Base-by-base conservation (phyloP, 768 basidiomycete genomes). In the Candolleomyces aberdarensis region DNA sequence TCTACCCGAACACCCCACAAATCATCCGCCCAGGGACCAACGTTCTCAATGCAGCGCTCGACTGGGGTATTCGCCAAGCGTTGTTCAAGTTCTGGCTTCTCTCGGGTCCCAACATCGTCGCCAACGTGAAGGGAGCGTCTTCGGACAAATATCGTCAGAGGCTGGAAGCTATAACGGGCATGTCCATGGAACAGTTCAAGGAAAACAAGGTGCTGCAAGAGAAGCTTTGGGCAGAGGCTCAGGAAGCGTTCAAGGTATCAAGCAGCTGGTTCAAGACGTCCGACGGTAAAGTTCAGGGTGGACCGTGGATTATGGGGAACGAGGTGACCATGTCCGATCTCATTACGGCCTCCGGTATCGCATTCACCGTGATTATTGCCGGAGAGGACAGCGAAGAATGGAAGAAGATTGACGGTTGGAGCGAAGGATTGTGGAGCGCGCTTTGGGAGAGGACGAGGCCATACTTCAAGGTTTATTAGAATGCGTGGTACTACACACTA, bases 1-100 rank as follows among this genome's bases (percentile, higher is more conserved):
- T 54, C 6, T 63, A 63, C 29, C 62, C 62, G 15, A 46, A 59
- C 4, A 57, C 54, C 1, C 62, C 62, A 7, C 40, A 20, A 14
- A 41, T 60, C 5, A 20, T 59, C 32, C 32, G 40, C 15, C 39
- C 54, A 1, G 57, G 54, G 11, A 41, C 57, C 5, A 57, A 55
- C 40, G 51, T 54, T 3, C 51, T 64, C 31, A 51, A 57, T 13
- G 48, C 57, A 7, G 60, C 59, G 0, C 61, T 64, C 31, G 44
- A 60, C 4, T 14, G 5, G 29, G n/a, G 19, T 51, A 1, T 51
- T 22, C 7, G 4, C 17, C 36, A 36, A 36, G 22, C 19, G 13
- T 7, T 22, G 2, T n/a, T 19, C 49, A 14, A 17, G 3, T 5
- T 51, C 9, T 51, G 49, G 49, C 20, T 20, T 8, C 5, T 51